These are phyloP conservation scores for Epichloe amarillans DNA, from an alignment of 2,329 filamentous ascomycete genomes.

Conservation along the genomic window DNA sequence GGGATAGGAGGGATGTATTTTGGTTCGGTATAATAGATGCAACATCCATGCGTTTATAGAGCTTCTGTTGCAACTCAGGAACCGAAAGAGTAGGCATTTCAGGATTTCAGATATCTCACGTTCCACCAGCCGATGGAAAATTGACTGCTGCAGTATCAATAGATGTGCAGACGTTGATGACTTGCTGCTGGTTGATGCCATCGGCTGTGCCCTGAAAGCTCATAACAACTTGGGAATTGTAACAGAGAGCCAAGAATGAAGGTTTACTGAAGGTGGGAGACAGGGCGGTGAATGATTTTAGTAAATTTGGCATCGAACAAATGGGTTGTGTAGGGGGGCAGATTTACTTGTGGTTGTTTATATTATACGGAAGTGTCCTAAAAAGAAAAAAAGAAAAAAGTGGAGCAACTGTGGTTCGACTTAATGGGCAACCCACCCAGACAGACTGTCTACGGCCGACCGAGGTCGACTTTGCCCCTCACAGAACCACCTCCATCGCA, in stretches of 20 bases:
- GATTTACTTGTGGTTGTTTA: too few species aligned
- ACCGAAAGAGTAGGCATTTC: slow-evolving; percentile 15
- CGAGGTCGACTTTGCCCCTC: not conserved
- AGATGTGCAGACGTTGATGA: not conserved
- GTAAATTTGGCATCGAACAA: too few species aligned
- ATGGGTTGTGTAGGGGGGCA: too few species aligned
- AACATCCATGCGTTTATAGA: slow-evolving; percentile 25
- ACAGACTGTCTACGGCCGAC: too few species aligned
- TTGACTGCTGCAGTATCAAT: not conserved
- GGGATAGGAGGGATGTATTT: not conserved
- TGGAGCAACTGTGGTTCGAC: not conserved
- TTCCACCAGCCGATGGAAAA: not conserved
- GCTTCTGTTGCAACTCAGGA: slow-evolving; percentile 22
- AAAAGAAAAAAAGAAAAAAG: not conserved
- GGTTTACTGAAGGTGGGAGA: not conserved
- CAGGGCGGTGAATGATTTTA: too few species aligned
- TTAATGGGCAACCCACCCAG: not conserved
- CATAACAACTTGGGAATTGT: not conserved
- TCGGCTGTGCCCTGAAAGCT: not conserved
- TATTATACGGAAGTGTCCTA: not conserved
- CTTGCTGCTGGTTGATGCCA: not conserved
- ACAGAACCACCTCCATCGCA: not conserved
- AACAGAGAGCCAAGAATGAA: not conserved
- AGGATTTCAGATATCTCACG: not conserved
- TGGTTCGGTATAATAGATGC: slow-evolving; percentile 4